Base-by-base conservation (phyloP, 345 rosid species). In the Abelmoschus esculentus region DNA sequence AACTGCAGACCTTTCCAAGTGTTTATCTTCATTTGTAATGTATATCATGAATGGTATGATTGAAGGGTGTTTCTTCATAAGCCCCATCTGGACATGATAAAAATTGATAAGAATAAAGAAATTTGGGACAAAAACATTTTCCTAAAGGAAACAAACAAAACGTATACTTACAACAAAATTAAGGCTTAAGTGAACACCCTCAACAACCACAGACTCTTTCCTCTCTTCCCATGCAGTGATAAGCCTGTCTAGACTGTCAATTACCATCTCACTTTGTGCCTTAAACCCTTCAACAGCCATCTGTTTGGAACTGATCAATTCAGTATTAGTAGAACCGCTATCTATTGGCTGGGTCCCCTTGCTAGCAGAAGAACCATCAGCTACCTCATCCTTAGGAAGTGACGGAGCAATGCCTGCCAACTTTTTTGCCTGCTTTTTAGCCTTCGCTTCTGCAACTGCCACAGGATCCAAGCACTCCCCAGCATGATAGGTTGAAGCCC, bases 401-500 rank as follows among this genome's bases (percentile, higher is more conserved):
- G 89, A 74, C 26, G 59, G 80, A n/a, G 69, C 72, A 63, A 73
- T 73, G 12, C 83, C 84, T 18, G 91, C 96, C 74, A 78, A 46
- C 36, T 89, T 92, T 74, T 81, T 83, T 14, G 92, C 98, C 73
- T 81, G 83, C 68, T 71, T 85, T 69, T 83, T 95, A 76, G 89
- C 96, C 79, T 87, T 92, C 11, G 99, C 97, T 78, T 91, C 93
- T 1, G 96, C 96, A 76, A 96, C 97, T 3, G 98, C 99, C 70
- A 81, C 85, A 38, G 88, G 92, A 78, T 96, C 99, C 81, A 96
- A 82, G 76, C 34, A 86, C 53, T 96, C 98, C 54, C 99, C 99
- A 40, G 98, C 99, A 77, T 96, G 99, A 72, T 96, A 96, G 0
- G 99, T 96, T n/a, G 99, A 96, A 75, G 99, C 88, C 99, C 99